Percentiles rank a stretch among this genome's conserved stretches.
These are phyloP conservation scores for Amanita muscaria DNA, from an alignment of 768 basidiomycete genomes.

Conservation along the genomic window DNA sequence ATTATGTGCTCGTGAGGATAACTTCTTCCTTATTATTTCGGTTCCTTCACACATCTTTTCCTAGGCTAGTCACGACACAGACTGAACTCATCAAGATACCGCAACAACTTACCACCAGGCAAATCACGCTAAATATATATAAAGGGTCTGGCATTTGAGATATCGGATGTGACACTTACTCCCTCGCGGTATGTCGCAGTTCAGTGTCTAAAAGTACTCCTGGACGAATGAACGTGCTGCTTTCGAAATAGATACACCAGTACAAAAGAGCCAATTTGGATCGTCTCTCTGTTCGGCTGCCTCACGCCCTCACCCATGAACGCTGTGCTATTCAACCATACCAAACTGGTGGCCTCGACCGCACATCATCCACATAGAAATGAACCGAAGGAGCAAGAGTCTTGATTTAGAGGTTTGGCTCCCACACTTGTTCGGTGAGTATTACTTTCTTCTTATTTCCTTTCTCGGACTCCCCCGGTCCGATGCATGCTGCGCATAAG, in stretches of 20 bases:
- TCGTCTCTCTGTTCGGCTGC: constrained; percentile 39
- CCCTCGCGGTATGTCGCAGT: constrained; percentile 51
- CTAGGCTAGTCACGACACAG: constrained; percentile 68
- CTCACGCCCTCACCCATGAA: not conserved
- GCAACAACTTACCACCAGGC: constrained; percentile 52
- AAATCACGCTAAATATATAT: constrained; percentile 50
- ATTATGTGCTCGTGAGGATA: constrained; percentile 64
- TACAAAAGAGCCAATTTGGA: constrained; percentile 36
- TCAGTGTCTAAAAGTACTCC: no score
- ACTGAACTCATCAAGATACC: constrained; percentile 86
- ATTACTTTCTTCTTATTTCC: not conserved
- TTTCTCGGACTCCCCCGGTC: not conserved
- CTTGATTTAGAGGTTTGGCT: constrained; percentile 67
- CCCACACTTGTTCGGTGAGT: constrained; percentile 76
- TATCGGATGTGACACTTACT: constrained; percentile 80
- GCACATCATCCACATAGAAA: constrained; percentile 48
- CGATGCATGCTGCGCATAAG: no score
- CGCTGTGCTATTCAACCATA: constrained; percentile 36
- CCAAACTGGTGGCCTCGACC: constrained; percentile 47
- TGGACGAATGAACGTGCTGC: constrained; percentile 62
- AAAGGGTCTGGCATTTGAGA: constrained; percentile 58
- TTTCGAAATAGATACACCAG: constrained; percentile 29
- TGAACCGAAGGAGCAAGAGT: constrained; percentile 61
- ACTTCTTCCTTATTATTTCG: not conserved
- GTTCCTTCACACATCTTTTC: not conserved